Conservation (phyloP, 2,329 filamentous ascomycete genomes). For the Sordariomycetes sp. region DNA sequence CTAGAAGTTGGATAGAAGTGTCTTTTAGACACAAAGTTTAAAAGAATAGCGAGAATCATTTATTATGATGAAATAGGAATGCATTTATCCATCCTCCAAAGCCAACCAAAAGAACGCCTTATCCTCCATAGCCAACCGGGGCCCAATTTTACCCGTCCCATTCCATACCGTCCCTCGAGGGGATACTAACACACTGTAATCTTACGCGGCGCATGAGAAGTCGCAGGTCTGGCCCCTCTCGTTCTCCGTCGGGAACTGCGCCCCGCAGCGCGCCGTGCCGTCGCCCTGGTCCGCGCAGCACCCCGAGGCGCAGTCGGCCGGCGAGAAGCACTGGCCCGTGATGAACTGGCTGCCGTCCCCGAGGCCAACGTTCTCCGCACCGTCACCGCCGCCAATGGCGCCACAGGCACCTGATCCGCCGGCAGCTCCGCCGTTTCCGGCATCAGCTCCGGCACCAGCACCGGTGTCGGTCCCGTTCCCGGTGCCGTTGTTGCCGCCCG, state of each 20-base stretch:
- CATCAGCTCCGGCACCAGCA: background rate
- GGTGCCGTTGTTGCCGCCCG: background rate
- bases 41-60: too few relatives aligned
- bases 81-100: too few relatives aligned
- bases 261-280: slow-evolving; percentile 2
- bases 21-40: too few relatives aligned
- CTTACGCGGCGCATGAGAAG: background rate
- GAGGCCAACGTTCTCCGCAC: slow-evolving; percentile 14
- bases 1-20: too few relatives aligned
- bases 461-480: background rate
- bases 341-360: slow-evolving; percentile 16
- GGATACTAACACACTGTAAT: background rate
- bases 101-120: too few relatives aligned
- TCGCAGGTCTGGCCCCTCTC: slow-evolving; percentile 1
- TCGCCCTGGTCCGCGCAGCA: slow-evolving; percentile 16
- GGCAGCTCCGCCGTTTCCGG: background rate
- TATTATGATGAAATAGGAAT: too few relatives aligned
- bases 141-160: background rate
- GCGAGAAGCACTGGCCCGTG: slow-evolving; percentile 13
- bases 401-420: background rate
- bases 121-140: background rate
- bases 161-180: background rate
- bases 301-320: slow-evolving; percentile 17
- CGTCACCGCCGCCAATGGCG: slow-evolving; percentile 6
- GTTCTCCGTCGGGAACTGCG: background rate